Evolutionary conservation across 306 rosid species (phyloP).

Genomic region (Prunus davidiana): DNA sequence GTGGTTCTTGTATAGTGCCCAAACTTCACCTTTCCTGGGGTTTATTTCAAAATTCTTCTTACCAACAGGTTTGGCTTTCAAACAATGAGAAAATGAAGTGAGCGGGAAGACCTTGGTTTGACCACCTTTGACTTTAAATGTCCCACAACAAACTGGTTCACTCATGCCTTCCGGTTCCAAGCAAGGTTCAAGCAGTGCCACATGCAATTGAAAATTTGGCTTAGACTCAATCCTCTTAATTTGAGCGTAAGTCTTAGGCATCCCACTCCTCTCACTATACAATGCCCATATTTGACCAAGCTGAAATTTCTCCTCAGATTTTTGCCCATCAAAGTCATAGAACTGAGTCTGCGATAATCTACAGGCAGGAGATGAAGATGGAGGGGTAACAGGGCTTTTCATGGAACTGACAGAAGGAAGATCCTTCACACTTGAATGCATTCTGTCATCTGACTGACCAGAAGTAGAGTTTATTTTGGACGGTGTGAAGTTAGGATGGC

Average conservation of each 20-base stretch:
- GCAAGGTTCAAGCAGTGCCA: conserved; percentile 51
- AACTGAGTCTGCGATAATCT: conserved; percentile 20
- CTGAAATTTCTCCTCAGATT: conserved; percentile 40
- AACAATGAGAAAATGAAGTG: conserved; percentile 46
- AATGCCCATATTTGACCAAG: conserved; percentile 68
- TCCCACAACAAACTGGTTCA: conserved; percentile 47
- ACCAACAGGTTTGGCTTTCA: conserved; percentile 20
- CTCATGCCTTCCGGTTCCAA: conserved; percentile 5
- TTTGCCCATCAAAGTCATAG: conserved; percentile 34
- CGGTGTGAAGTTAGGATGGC: conserved; percentile 3
- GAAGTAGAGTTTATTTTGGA: conserved; percentile 4
- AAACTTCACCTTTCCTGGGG: conserved; percentile 66
- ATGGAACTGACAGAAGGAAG: not conserved
- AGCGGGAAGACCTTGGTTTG: conserved; percentile 22
- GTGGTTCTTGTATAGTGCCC: conserved; percentile 55
- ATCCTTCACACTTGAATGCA: not conserved
- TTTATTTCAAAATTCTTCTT: conserved; percentile 37
- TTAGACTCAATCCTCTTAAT: conserved; percentile 41
- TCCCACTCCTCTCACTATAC: conserved; percentile 37
- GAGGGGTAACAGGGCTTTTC: conserved; percentile 12
- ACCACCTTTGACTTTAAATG: conserved; percentile 30
- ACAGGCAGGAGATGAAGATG: conserved; percentile 14
- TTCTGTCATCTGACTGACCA: not conserved
- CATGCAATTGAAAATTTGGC: conserved; percentile 38
- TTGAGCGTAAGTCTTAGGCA: conserved; percentile 48